Evolutionary conservation across 1,284 basidiomycete species (phyloP).

Genomic region (Marasmius fiardii): DNA sequence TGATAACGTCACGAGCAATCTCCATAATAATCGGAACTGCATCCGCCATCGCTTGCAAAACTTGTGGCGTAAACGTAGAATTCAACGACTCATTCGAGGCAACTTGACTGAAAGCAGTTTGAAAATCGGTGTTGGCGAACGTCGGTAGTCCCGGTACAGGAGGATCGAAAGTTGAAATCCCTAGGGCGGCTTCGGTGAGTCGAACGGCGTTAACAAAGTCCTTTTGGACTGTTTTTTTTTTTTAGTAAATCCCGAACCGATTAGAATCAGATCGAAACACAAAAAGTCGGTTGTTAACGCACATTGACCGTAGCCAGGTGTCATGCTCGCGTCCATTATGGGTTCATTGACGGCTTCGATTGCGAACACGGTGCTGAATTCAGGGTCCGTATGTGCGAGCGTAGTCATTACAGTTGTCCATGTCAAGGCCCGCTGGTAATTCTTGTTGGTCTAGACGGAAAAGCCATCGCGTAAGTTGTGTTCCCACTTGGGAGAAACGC

Average conservation of each 20-base stretch:
- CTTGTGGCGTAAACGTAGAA: slow-evolving; percentile 37
- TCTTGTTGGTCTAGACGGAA: slow-evolving; percentile 50
- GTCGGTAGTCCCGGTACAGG: neutral
- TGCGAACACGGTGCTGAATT: slow-evolving; percentile 62
- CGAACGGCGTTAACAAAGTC: slow-evolving; percentile 69
- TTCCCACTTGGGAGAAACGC: neutral
- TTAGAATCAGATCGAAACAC: slow-evolving; percentile 13
- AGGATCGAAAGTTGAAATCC: slow-evolving; percentile 32
- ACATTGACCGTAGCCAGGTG: slow-evolving; percentile 71
- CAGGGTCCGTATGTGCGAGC: slow-evolving; percentile 64
- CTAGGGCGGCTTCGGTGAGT: slow-evolving; percentile 58
- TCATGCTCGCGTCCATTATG: slow-evolving; percentile 60
- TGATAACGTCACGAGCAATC: slow-evolving; percentile 33
- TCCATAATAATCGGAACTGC: slow-evolving; percentile 48
- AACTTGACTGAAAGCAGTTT: neutral
- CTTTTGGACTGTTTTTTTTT: slow-evolving; percentile 49
- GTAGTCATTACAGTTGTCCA: slow-evolving; percentile 79
- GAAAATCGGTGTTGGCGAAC: neutral
- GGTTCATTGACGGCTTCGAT: slow-evolving; percentile 79
- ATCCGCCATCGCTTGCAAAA: slow-evolving; percentile 40
- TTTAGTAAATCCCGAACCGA: neutral
- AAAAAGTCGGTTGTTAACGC: no score
- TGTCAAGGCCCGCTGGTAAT: slow-evolving; percentile 70
- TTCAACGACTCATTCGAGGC: neutral
- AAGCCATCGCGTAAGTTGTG: slow-evolving; percentile 5